Base-by-base conservation (phyloP, 2,329 filamentous ascomycete genomes). In the Conoideocrella luteorostrata region DNA sequence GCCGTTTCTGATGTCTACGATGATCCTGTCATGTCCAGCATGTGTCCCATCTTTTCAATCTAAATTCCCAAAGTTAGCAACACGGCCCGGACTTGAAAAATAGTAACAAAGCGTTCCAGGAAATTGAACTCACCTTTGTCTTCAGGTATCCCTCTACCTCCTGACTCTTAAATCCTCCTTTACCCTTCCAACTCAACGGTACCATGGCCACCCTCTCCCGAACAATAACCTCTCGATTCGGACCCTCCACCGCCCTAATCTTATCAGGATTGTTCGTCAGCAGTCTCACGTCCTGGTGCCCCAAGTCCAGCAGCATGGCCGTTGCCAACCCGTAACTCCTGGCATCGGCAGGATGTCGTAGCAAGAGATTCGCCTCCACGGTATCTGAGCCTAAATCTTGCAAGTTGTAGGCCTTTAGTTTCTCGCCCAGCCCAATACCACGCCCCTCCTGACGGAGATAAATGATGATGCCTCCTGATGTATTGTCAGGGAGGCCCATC, bases 221-320 rank as follows among this genome's bases (percentile, higher is more conserved):
- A 2, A 98, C 93, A 7, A 85, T 75, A 11, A 98, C 75, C 66
- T 98, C 91, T 10, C 89, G 72, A 52, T 87, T 87, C 0, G 90
- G 90, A 0, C 93, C 93, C 63, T 98, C 93, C 1, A 98, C 86
- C 0, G 93, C 93, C 13, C 88, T 75, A 33, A 98, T 87, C 70
- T 98, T 98, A 56, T 98, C 93, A 0, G 93, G 93, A 57, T 98
- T 98, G 63, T 98, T 98, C 9, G 93, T 98, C 55, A 98, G 68
- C 40, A 98, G 68, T 28, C 87, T 75, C 42, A 97, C 82, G 22
- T 90, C 86, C 11, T 69, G 64, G 53, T 95, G 76, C 0, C 88
- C 90, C 23, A 98, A 69, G 66, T 98, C 93, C 48, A 82, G 73
- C 43, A 98, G 71, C 76, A 98, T 97, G 0, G 91, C 90, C 2